phyloP scores from a whole-genome alignment of 352 stramenopile species.

The Phytopythium vexans region DNA sequence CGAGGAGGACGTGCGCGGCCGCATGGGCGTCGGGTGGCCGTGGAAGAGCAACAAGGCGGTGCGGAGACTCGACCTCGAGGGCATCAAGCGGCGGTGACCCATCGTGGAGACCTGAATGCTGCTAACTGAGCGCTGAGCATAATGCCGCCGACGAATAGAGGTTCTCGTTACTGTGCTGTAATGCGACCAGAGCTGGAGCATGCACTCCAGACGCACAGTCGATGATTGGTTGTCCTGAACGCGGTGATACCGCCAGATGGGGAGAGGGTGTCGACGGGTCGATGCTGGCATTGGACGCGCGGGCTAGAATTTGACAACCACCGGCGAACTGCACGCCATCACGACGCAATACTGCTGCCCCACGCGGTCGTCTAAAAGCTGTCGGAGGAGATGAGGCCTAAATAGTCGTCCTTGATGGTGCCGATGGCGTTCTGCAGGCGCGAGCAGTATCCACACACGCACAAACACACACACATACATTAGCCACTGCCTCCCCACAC shows the following conservation, averaged over 20 bases:
- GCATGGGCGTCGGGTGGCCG: slow-evolving; percentile 56
- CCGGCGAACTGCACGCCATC: no score
- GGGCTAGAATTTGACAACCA: no score
- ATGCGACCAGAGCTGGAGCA: no score
- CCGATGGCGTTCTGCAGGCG: slow-evolving; percentile 90
- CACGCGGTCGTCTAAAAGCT: slow-evolving; percentile 35
- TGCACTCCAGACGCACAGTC: no score
- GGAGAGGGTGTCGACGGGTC: no score
- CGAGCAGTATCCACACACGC: slow-evolving; percentile 5
- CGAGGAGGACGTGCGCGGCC: slow-evolving; percentile 53
- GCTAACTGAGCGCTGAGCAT: no score
- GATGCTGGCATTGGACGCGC: no score
- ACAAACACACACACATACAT: slow-evolving; percentile 6
- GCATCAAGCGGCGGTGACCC: slow-evolving; percentile 42
- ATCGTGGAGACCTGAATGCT: not conserved
- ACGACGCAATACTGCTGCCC: no score
- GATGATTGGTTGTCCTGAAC: no score
- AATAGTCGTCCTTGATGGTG: slow-evolving; percentile 98
- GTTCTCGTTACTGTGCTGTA: not conserved
- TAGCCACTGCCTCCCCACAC: slow-evolving; percentile 5
- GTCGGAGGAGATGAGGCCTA: slow-evolving; percentile 93
- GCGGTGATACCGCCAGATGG: no score
- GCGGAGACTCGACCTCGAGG: slow-evolving; percentile 54
- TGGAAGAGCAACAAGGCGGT: slow-evolving; percentile 50
- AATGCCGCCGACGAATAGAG: not conserved